A percentile compares a stretch with the other conserved stretches of the same genome.
Evolutionary conservation across 345 rosid species (phyloP).

Genomic region (Physaria fendleri): DNA sequence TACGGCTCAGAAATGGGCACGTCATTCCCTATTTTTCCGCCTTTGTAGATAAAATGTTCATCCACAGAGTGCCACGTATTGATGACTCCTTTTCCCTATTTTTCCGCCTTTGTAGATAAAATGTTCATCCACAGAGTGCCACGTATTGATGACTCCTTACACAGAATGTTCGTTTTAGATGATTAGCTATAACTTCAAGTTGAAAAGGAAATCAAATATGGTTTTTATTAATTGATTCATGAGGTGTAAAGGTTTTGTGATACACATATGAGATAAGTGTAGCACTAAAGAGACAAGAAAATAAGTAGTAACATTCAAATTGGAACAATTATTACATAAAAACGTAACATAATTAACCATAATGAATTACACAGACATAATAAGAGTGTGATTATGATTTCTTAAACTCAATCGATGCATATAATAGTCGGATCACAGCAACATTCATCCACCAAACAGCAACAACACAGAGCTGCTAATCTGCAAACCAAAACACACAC

Average conservation of each 20-base stretch:
- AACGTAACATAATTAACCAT: background rate
- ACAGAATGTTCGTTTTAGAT: background rate
- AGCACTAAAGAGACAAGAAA: background rate
- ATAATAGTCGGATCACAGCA: constrained; percentile 61
- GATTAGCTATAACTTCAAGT: background rate
- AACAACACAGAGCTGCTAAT: constrained; percentile 69
- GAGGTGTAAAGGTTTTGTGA: background rate
- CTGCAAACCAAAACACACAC: constrained; percentile 29
- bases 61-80: background rate
- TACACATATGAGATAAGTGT: background rate
- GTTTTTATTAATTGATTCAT: background rate
- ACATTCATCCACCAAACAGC: constrained; percentile 63
- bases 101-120: background rate
- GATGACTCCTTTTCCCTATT: background rate
- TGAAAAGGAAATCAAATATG: background rate
- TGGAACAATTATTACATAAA: background rate
- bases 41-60: background rate
- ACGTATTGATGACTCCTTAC: background rate
- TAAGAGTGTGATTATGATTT: background rate
- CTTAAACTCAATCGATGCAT: constrained; percentile 23
- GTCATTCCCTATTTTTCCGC: background rate
- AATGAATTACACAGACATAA: background rate
- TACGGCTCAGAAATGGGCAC: background rate
- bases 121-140: background rate
- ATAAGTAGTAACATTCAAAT: background rate